Base-by-base conservation (phyloP, 2,329 filamentous ascomycete genomes). In the Colletotrichum tropicicola region DNA sequence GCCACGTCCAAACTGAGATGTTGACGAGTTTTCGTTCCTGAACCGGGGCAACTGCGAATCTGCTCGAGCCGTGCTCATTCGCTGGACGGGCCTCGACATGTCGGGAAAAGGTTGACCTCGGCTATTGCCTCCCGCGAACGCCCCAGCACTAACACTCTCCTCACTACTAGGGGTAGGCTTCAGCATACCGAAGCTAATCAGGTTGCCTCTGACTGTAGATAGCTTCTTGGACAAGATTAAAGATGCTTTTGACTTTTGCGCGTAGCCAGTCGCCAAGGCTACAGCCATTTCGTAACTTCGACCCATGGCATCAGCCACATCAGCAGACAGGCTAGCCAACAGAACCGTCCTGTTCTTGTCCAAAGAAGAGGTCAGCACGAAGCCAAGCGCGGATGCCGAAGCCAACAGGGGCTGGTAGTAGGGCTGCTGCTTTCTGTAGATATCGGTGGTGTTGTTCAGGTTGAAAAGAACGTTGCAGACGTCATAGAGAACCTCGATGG, bases 231-330 rank as follows among this genome's bases (percentile, higher is more conserved):
- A n/a, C 1, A 51, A 10, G 17, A 27, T 28, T 12, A 32, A n/a
- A 2, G 47, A 32, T 17, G 47, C 47, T 23, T 19, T 35, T 2
- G 47, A 51, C 12, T 13, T 51, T n/a, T 51, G 21, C 4, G 47
- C 27, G 1, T 51, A 51, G 1, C 47, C 47, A n/a, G 47, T 51
- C 1, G 47, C 47, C 7, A 51, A 17, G 10, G 47, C 47, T n/a
- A 51, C 47, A 15, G 47, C 47, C 47, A 51, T 51, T 19, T 51
- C 47, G 13, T 51, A 51, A 13, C 47, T 51, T 32, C 47, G 47
- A 2, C 47, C 47, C 47, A 51, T 51, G 1, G 47, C 47, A 5
- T n/a, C 47, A 23, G 47, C 47, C 19, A 51, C 47, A 17, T 51
- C 47, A 0, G 47, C 19, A 35, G 47, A 35, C 17, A 51, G 17